Base-by-base conservation (phyloP, 257 asterid species). In the Solanum rostratum region DNA sequence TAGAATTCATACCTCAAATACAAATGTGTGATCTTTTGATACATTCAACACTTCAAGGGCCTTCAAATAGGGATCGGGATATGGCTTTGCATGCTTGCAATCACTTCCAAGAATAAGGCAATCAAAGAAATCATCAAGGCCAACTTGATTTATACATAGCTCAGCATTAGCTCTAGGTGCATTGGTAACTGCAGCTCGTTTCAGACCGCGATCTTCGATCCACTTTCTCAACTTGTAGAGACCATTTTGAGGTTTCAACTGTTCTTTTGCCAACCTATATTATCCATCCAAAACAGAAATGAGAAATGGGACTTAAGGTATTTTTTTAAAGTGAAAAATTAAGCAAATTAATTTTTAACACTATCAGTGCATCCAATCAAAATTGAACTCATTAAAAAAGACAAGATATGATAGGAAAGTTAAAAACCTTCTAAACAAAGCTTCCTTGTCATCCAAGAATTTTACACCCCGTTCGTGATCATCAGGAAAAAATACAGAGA, bases 111-210 rank as follows among this genome's bases (percentile, higher is more conserved):
- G 79, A 46, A 96, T 88, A 37, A 94, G 84, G 20, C 87, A 86
- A 3, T 92, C 91, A 82, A 96, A 96, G 91, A 96, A 94, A 81
- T 93, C 95, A 5, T 95, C 79, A 18, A 96, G 97, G 79, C 97
- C 99, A 69, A 96, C 95, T 89, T 89, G 43, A 57, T 95, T 90
- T 84, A 94, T 89, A 90, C 95, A 90, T 88, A 92, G 71, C 83
- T 92, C 98, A 29, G 97, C 99, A 88, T 96, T 96, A 59, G 86
- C 92, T 88, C 87, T 92, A 30, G 99, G 98, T 57, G 98, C 98
- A 69, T 96, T 96, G 13, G 98, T 94, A 27, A 96, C 99, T 82
- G 99, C 99, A 90, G 95, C 98, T 54, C 97, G 92, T 86, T 90
- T 96, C 92, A 96, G 71, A 24, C 98, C 97, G 66, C 85, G 97